Percentiles rank a stretch among this genome's conserved stretches.
Conservation (phyloP, 306 rosid species). For the Cucumis sativus region Cucumber_9930_V3 NC_026660.2:27088501-27089000, state of each 20-base stretch:
- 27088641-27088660: too few relatives aligned
- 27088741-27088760: background rate
- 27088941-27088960: background rate
- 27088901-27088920: background rate
- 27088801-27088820: background rate
- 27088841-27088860: background rate
- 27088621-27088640: too few relatives aligned
- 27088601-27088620: too few relatives aligned
- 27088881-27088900: background rate
- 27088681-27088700: background rate
- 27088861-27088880: background rate
- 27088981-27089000: background rate
- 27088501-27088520: too few relatives aligned
- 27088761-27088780: background rate
- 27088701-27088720: background rate
- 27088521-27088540: too few relatives aligned
- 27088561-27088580: too few relatives aligned
- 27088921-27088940: background rate
- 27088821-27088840: background rate
- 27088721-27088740: too few relatives aligned
- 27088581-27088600: too few relatives aligned
- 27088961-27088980: background rate
- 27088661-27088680: too few relatives aligned
- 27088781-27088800: background rate
- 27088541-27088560: too few relatives aligned